A percentile compares a stretch with the other conserved stretches of the same genome.
Conservation (phyloP, 345 rosid genomes). For the Turritis glabra region DNA sequence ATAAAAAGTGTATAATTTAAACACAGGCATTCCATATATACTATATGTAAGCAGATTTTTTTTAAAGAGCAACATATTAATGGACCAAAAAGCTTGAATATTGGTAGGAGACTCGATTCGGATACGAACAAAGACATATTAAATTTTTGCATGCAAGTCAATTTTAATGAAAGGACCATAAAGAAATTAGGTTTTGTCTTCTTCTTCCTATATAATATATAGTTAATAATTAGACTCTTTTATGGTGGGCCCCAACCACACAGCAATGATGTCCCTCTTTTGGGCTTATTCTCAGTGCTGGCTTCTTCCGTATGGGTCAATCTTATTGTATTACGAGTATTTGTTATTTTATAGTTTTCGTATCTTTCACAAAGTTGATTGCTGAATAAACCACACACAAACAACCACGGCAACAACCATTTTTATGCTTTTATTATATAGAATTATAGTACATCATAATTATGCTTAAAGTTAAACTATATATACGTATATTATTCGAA, state of each 20-base stretch:
- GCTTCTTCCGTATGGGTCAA: conserved; percentile 33
- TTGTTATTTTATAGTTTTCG: background rate
- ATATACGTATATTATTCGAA: conserved; percentile 18
- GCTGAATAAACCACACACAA: conserved; percentile 26
- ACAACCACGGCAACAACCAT: conserved; percentile 26
- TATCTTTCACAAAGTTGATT: conserved; percentile 27
- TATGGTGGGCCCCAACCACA: conserved; percentile 24
- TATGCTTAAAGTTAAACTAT: background rate
- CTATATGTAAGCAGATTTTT: background rate
- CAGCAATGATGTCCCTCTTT: conserved; percentile 33
- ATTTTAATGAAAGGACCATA: conserved; percentile 32
- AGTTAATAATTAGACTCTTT: background rate
- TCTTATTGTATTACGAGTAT: conserved; percentile 7
- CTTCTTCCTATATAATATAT: background rate
- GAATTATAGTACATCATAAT: background rate
- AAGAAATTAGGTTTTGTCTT: conserved; percentile 35
- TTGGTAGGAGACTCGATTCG: conserved; percentile 28
- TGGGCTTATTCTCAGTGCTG: conserved; percentile 34
- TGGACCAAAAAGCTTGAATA: conserved; percentile 26
- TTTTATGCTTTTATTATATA: background rate
- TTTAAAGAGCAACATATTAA: background rate
- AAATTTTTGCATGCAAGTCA: conserved; percentile 29
- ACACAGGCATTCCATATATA: background rate
- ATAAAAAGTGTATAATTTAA: background rate
- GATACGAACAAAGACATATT: conserved; percentile 29